phyloP scores from a whole-genome alignment of 2,329 filamentous ascomycete genomes.

The Cladosporium austrohemisphaericum region DNA sequence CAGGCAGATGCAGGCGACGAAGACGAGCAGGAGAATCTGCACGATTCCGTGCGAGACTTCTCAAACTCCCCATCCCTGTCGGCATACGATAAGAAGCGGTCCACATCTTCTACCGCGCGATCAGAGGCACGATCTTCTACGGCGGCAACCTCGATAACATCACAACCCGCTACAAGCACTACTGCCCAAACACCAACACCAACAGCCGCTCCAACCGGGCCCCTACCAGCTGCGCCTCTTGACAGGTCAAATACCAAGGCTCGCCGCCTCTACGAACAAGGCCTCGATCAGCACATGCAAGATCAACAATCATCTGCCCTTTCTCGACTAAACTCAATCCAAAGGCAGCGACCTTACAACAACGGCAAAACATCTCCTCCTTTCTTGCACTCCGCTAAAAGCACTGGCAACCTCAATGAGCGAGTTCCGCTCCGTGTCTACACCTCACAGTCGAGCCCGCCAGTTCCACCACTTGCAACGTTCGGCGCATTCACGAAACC shows the following conservation, averaged over 20 bases:
- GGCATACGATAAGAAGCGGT: conserved; percentile 70
- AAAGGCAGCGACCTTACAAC: conserved; percentile 56
- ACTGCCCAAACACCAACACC: conserved; percentile 27
- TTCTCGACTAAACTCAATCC: conserved; percentile 74
- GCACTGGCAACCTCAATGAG: conserved; percentile 64
- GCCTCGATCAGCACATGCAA: conserved; percentile 72
- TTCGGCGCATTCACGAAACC: conserved; percentile 36
- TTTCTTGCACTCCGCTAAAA: conserved; percentile 40
- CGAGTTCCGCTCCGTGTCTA: conserved; percentile 30
- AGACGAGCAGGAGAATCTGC: conserved; percentile 44
- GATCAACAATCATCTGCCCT: conserved; percentile 75
- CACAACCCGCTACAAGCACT: conserved; percentile 52
- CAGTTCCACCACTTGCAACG: conserved; percentile 33
- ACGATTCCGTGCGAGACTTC: conserved; percentile 40
- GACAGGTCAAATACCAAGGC: conserved; percentile 68
- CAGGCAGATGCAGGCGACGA: conserved; percentile 35
- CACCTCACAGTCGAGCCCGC: conserved; percentile 38
- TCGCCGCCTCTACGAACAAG: conserved; percentile 77
- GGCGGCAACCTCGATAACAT: conserved; percentile 82
- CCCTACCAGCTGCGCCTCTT: conserved; percentile 31
- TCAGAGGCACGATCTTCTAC: conserved; percentile 73
- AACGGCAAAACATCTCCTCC: conserved; percentile 48
- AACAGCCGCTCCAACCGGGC: conserved; percentile 12
- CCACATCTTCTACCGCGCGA: conserved; percentile 72
- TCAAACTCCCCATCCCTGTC: conserved; percentile 53